A percentile compares a stretch with the other conserved stretches of the same genome.
Conservation (phyloP, 2,329 filamentous ascomycete genomes). For the Botrytis aclada region DNA sequence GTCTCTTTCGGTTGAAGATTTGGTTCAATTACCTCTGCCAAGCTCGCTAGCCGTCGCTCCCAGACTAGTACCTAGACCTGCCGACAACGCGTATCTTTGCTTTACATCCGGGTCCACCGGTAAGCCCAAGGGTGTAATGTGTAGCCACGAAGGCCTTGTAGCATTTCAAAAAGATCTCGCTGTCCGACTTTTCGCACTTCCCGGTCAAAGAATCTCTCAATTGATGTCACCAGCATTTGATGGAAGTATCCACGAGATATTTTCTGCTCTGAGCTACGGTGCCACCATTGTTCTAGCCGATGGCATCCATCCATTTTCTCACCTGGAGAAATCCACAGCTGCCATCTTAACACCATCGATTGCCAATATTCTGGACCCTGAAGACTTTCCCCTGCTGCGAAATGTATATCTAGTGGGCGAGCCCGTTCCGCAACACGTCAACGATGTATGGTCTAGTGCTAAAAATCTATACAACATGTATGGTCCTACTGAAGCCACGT, state of each 20-base stretch:
- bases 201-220: constrained; percentile 41
- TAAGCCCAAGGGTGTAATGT: constrained; percentile 43
- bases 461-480: constrained; percentile 44
- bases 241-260: constrained; percentile 41
- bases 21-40: constrained; percentile 10
- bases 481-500: constrained; percentile 42
- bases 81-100: constrained; percentile 40
- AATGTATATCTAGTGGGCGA: constrained; percentile 42
- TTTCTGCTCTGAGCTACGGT: constrained; percentile 17
- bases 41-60: background rate
- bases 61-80: background rate
- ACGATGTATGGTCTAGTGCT: constrained; percentile 38
- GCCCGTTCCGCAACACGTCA: constrained; percentile 37
- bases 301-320: constrained; percentile 8
- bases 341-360: constrained; percentile 20
- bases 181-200: constrained; percentile 38
- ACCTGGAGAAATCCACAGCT: constrained; percentile 15
- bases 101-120: constrained; percentile 48
- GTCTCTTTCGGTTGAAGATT: constrained; percentile 18
- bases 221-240: constrained; percentile 46
- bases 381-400: constrained; percentile 11
- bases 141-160: constrained; percentile 39
- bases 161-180: constrained; percentile 39
- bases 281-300: background rate
- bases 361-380: constrained; percentile 7